Conservation (phyloP, 805 yeast species). For the Candida methanosorbosa region DNA sequence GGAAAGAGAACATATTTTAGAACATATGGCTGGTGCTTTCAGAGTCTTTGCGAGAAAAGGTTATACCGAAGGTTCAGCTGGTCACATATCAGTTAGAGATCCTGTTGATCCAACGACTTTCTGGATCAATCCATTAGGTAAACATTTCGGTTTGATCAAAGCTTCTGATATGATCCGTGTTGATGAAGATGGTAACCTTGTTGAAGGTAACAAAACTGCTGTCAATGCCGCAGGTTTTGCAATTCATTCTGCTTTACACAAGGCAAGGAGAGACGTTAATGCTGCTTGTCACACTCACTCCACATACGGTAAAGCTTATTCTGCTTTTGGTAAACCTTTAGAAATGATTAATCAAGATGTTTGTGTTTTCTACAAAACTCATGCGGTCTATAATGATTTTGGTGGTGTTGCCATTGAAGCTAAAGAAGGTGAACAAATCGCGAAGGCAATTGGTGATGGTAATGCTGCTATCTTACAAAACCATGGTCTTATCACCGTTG, state of each 20-base stretch:
- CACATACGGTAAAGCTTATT: constrained; percentile 53
- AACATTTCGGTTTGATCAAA: constrained; percentile 55
- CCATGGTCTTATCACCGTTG: constrained; percentile 69
- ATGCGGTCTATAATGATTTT: constrained; percentile 56
- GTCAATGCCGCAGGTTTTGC: constrained; percentile 65
- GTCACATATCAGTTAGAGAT: constrained; percentile 80
- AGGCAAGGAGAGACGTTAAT: constrained; percentile 59
- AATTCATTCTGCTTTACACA: constrained; percentile 60
- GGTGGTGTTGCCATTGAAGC: constrained; percentile 73
- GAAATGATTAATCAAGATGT: constrained; percentile 80
- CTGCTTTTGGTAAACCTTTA: constrained; percentile 54
- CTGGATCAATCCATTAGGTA: constrained; percentile 87
- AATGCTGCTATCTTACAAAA: constrained; percentile 56
- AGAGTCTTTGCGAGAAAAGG: constrained; percentile 75
- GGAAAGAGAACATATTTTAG: constrained; percentile 46
- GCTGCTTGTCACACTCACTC: constrained; percentile 73
- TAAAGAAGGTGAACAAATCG: constrained; percentile 55
- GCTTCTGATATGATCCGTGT: constrained; percentile 58
- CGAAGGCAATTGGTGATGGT: constrained; percentile 51
- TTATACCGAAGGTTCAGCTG: constrained; percentile 71
- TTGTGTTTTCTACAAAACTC: constrained; percentile 57
- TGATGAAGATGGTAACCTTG: constrained; percentile 53
- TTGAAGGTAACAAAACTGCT: constrained; percentile 45
- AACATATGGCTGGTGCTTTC: constrained; percentile 83
- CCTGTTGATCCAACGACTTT: constrained; percentile 74